Conservation (phyloP, 2,329 filamentous ascomycete species). For the Trichoderma sp. region DNA sequence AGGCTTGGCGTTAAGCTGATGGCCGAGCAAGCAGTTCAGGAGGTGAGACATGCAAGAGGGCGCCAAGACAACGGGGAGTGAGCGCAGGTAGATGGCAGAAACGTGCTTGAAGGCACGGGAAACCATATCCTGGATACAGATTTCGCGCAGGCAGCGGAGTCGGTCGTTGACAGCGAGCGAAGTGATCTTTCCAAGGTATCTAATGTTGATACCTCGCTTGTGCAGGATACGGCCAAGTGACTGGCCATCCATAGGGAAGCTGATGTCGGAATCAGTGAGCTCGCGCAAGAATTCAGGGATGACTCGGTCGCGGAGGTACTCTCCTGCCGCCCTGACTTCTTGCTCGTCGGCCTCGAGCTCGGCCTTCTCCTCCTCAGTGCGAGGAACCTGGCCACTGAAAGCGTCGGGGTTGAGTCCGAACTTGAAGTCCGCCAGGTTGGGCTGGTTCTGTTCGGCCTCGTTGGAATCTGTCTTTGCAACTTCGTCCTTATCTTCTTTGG, state of each 20-base stretch:
- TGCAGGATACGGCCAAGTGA: conserved; percentile 87
- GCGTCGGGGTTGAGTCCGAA: conserved; percentile 93
- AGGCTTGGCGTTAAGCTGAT: conserved; percentile 75
- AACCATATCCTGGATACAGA: conserved; percentile 90
- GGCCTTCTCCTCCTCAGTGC: conserved; percentile 87
- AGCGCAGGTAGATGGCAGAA: conserved; percentile 75
- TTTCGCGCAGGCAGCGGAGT: conserved; percentile 74
- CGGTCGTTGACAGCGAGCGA: conserved; percentile 70
- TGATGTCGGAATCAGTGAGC: conserved; percentile 87
- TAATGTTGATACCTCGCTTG: conserved; percentile 95
- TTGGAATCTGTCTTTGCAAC: conserved; percentile 48
- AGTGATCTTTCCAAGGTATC: conserved; percentile 89
- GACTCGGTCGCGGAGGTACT: conserved; percentile 73
- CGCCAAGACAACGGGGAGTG: conserved; percentile 79
- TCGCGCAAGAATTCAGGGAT: conserved; percentile 88
- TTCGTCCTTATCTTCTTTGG: conserved; percentile 32
- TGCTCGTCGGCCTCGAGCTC: conserved; percentile 83
- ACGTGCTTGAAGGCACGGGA: conserved; percentile 96
- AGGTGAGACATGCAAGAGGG: conserved; percentile 81
- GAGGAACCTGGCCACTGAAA: conserved; percentile 88
- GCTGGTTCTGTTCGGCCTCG: conserved; percentile 53
- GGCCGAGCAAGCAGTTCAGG: conserved; percentile 89
- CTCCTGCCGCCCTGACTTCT: conserved; percentile 82
- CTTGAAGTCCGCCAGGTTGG: conserved; percentile 85
- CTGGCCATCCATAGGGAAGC: conserved; percentile 98